Conservation (phyloP, 2,329 filamentous ascomycete genomes). For the Exophiala phaeomuriformis region DNA sequence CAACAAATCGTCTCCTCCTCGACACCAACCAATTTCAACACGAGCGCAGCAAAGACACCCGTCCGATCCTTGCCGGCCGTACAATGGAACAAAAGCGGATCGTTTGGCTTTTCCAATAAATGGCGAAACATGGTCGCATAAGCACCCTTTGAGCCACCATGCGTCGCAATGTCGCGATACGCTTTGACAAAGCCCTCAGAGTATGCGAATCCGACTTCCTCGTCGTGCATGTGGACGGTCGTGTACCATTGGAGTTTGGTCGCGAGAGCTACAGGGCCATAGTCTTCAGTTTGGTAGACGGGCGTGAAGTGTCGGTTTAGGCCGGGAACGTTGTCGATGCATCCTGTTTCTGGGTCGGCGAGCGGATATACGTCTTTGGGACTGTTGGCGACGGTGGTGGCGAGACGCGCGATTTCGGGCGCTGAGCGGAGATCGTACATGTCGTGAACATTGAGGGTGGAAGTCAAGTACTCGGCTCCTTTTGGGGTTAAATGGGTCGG, state of each 20-base stretch:
- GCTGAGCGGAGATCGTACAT: conserved; percentile 63
- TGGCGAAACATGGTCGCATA: conserved; percentile 56
- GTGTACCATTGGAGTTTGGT: conserved; percentile 53
- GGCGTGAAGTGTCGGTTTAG: conserved; percentile 54
- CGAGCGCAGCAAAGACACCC: conserved; percentile 59
- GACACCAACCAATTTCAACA: conserved; percentile 59
- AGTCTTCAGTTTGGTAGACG: conserved; percentile 59
- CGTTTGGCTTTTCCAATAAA: conserved; percentile 35
- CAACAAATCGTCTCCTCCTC: conserved; percentile 52
- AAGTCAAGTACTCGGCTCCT: conserved; percentile 46
- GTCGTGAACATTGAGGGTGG: conserved; percentile 51
- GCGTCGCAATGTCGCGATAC: conserved; percentile 61
- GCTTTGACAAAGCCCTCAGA: conserved; percentile 55
- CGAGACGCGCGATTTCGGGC: conserved; percentile 31
- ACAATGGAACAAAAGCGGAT: conserved; percentile 57
- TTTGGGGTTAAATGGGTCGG: conserved; percentile 51
- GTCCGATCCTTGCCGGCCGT: conserved; percentile 73
- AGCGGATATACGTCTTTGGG: conserved; percentile 22
- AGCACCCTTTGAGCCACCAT: conserved; percentile 39
- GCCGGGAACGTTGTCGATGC: conserved; percentile 30
- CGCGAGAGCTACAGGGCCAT: conserved; percentile 54
- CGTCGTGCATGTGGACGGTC: conserved; percentile 49
- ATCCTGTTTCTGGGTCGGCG: conserved; percentile 14
- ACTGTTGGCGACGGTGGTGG: conserved; percentile 30
- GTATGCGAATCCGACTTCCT: conserved; percentile 16